Evolutionary conservation across 164 flowering plant species (phyloP).

Genomic region (Euptelea pleiosperma): DNA sequence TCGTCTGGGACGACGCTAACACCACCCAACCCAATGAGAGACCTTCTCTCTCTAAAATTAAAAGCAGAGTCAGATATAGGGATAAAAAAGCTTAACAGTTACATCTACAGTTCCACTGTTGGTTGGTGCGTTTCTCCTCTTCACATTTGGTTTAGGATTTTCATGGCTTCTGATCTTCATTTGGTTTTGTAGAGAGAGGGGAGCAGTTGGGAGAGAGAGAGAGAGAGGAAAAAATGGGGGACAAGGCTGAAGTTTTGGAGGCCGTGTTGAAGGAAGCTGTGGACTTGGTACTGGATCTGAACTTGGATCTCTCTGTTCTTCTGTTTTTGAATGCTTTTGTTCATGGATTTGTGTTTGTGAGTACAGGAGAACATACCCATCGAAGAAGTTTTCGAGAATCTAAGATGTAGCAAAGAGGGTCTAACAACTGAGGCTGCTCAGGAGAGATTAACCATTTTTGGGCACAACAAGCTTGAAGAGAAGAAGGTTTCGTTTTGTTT

Average conservation of each 20-base stretch:
- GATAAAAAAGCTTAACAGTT: no score
- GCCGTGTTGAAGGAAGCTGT: slow-evolving; percentile 71
- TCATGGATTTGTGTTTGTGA: slow-evolving; percentile 16
- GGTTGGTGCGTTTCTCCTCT: background rate
- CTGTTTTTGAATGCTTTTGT: slow-evolving; percentile 3
- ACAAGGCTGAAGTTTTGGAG: slow-evolving; percentile 39
- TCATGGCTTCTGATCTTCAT: background rate
- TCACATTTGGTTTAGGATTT: background rate
- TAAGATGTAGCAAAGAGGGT: slow-evolving; percentile 61
- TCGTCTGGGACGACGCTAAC: no score
- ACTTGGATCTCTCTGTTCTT: slow-evolving; percentile 6
- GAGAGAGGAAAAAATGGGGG: slow-evolving; percentile 35
- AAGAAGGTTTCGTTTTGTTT: slow-evolving; percentile 43
- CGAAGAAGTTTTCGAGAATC: slow-evolving; percentile 74
- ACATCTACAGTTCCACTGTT: no score
- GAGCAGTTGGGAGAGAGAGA: slow-evolving; percentile 4
- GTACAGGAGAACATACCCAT: slow-evolving; percentile 76
- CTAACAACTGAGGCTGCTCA: slow-evolving; percentile 55
- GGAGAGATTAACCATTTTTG: slow-evolving; percentile 60
- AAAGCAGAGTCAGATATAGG: no score
- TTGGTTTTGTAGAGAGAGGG: background rate
- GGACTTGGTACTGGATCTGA: slow-evolving; percentile 52
- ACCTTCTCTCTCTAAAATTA: no score
- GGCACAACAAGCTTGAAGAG: slow-evolving; percentile 75
- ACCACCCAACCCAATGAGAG: no score